Conservation (phyloP, 1,284 basidiomycete genomes). For the Hymenochaete sp. region DNA sequence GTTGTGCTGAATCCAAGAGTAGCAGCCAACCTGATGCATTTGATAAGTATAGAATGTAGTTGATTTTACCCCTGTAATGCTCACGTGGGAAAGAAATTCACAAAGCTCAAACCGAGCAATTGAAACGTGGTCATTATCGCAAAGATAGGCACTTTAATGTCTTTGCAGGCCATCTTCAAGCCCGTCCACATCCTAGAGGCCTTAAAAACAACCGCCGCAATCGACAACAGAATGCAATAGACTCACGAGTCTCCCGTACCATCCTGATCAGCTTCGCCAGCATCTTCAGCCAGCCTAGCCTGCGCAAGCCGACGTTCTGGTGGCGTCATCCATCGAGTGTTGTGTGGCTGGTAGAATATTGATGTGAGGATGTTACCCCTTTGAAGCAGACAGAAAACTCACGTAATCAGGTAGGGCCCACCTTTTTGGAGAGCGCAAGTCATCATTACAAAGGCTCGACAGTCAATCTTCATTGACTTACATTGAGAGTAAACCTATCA, state of each 20-base stretch:
- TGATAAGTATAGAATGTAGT: constrained; percentile 27
- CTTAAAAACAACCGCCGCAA: background rate
- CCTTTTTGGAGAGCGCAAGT: constrained; percentile 4
- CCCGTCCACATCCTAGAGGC: constrained; percentile 40
- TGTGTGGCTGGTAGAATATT: constrained; percentile 38
- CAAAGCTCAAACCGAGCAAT: constrained; percentile 57
- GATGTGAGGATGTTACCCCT: background rate
- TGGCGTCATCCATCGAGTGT: constrained; percentile 55
- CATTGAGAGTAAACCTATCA: constrained; percentile 49
- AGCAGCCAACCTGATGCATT: constrained; percentile 35
- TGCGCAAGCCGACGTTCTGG: constrained; percentile 59
- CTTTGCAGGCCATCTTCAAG: constrained; percentile 49
- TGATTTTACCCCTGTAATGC: constrained; percentile 19
- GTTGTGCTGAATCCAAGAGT: constrained; percentile 31
- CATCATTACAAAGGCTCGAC: background rate
- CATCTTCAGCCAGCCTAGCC: constrained; percentile 65
- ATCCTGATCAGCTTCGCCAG: constrained; percentile 62
- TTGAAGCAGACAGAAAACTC: constrained; percentile 6
- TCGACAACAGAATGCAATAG: background rate
- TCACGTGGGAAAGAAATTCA: constrained; percentile 68
- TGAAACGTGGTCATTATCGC: constrained; percentile 44
- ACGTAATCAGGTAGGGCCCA: constrained; percentile 25
- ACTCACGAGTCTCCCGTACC: constrained; percentile 44
- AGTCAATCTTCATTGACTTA: constrained; percentile 24
- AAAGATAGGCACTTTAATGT: constrained; percentile 55